These are phyloP conservation scores for Plectosphaerella plurivora DNA, from an alignment of 2,329 filamentous ascomycete genomes.

Conservation along the genomic window DNA sequence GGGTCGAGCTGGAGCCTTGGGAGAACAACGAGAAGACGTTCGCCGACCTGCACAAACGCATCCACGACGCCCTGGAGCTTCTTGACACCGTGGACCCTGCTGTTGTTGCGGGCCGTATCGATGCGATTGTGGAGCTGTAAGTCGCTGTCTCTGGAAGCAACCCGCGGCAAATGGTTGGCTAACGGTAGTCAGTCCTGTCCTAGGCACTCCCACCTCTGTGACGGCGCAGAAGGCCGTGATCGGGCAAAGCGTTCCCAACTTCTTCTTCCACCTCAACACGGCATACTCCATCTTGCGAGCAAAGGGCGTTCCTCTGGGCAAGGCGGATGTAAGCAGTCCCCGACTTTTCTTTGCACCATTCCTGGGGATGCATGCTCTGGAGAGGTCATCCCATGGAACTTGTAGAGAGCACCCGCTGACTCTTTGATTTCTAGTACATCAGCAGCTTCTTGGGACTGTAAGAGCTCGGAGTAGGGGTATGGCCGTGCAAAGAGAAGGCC, in stretches of 20 bases:
- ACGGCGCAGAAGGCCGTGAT: slow-evolving; percentile 32
- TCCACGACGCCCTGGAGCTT: slow-evolving; percentile 23
- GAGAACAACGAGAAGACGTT: slow-evolving; percentile 26
- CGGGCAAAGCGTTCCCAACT: slow-evolving; percentile 47
- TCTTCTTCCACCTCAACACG: slow-evolving; percentile 55
- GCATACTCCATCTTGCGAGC: slow-evolving; percentile 53
- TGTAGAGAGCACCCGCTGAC: too few relatives aligned
- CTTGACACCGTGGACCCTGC: slow-evolving; percentile 19
- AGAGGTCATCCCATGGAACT: too few relatives aligned
- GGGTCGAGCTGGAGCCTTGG: slow-evolving; percentile 14
- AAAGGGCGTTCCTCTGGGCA: slow-evolving; percentile 54
- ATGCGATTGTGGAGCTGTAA: slow-evolving; percentile 17
- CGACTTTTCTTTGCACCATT: slow-evolving; percentile 31
- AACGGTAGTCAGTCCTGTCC: slow-evolving; percentile 2
- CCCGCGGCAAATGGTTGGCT: not conserved
- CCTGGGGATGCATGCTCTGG: slow-evolving; percentile 1
- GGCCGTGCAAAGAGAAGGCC: not conserved
- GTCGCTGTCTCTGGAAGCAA: slow-evolving; percentile 3
- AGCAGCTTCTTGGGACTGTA: slow-evolving; percentile 1
- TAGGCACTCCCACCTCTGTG: slow-evolving; percentile 9
- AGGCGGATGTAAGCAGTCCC: slow-evolving; percentile 32
- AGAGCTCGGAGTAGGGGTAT: not conserved
- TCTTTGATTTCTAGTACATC: not conserved
- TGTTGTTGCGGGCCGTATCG: slow-evolving; percentile 18
- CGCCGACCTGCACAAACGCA: slow-evolving; percentile 19